A percentile compares a stretch with the other conserved stretches of the same genome.
These are phyloP conservation scores for Penicillium hordei DNA, from an alignment of 2,329 filamentous ascomycete species.

Conservation along the genomic window DNA sequence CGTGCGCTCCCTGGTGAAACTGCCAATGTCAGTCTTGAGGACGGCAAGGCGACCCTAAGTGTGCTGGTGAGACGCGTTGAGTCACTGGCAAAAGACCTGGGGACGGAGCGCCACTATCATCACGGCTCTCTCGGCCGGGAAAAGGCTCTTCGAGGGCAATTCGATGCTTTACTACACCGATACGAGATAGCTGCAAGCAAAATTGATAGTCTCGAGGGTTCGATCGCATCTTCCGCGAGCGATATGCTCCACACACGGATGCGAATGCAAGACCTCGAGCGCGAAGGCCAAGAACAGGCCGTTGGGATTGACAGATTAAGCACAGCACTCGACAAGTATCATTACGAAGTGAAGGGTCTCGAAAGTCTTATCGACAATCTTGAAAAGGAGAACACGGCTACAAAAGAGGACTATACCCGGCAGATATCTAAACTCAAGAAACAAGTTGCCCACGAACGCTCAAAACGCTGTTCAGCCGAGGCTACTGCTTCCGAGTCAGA, in stretches of 20 bases:
- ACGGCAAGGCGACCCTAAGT: slow-evolving; percentile 42
- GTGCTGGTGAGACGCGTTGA: slow-evolving; percentile 43
- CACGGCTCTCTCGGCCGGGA: slow-evolving; percentile 40
- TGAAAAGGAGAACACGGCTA: slow-evolving; percentile 40
- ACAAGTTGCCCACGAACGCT: slow-evolving; percentile 36
- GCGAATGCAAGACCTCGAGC: slow-evolving; percentile 44
- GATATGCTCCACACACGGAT: slow-evolving; percentile 49
- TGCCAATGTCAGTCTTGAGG: slow-evolving; percentile 35
- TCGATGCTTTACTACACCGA: slow-evolving; percentile 42
- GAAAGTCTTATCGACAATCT: slow-evolving; percentile 44
- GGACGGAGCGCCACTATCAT: slow-evolving; percentile 34
- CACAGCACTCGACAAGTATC: slow-evolving; percentile 46
- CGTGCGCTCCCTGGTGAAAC: slow-evolving; percentile 47
- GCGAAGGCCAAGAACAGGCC: slow-evolving; percentile 41
- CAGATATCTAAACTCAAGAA: slow-evolving; percentile 37
- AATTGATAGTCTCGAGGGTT: slow-evolving; percentile 40
- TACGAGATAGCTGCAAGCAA: slow-evolving; percentile 40
- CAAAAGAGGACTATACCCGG: slow-evolving; percentile 29
- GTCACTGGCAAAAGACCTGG: slow-evolving; percentile 35
- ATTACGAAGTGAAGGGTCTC: slow-evolving; percentile 43
- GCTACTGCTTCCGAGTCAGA: slow-evolving; percentile 36
- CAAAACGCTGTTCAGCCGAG: slow-evolving; percentile 37
- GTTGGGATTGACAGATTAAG: slow-evolving; percentile 45
- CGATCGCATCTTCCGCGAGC: slow-evolving; percentile 43
- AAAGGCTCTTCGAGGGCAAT: slow-evolving; percentile 45